Percentiles rank a stretch among this genome's conserved stretches.
These are phyloP conservation scores for Colletotrichum incanum DNA, from an alignment of 2,329 filamentous ascomycete genomes.

Conservation along the genomic window DNA sequence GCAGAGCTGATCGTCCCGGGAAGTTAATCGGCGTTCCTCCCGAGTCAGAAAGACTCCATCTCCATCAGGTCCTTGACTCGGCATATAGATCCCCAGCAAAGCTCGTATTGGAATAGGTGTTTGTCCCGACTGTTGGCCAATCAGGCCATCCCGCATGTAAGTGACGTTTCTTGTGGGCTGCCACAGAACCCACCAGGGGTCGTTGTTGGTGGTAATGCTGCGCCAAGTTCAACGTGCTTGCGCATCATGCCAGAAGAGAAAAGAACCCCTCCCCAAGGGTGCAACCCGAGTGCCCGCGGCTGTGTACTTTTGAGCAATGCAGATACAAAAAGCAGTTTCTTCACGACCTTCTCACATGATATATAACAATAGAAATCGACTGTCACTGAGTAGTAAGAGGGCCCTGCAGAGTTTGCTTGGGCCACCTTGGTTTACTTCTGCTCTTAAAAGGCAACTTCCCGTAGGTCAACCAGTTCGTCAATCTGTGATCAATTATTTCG, in stretches of 20 bases:
- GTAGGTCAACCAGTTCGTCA: background rate
- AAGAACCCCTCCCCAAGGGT: background rate
- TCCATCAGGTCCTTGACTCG: slow-evolving; percentile 13
- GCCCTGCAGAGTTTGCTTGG: background rate
- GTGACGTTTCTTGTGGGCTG: slow-evolving; percentile 12
- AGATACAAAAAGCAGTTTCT: background rate
- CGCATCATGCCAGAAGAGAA: slow-evolving; percentile 3
- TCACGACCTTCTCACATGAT: background rate
- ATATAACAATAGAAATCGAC: background rate
- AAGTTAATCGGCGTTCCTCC: background rate
- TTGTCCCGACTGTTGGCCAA: background rate
- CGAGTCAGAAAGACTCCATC: slow-evolving; percentile 19
- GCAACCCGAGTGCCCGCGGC: background rate
- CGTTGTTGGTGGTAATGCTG: background rate
- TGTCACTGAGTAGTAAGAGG: background rate
- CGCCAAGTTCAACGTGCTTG: slow-evolving; percentile 28
- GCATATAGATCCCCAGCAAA: background rate
- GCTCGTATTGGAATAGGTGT: background rate
- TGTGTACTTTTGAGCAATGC: background rate
- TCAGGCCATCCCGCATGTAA: no score
- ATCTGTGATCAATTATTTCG: no score
- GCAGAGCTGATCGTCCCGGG: background rate
- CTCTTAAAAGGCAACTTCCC: background rate
- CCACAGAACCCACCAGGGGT: background rate
- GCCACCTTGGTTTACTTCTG: background rate